Conservation (phyloP, 352 stramenopile genomes). For the Blastocystis sp. region DNA sequence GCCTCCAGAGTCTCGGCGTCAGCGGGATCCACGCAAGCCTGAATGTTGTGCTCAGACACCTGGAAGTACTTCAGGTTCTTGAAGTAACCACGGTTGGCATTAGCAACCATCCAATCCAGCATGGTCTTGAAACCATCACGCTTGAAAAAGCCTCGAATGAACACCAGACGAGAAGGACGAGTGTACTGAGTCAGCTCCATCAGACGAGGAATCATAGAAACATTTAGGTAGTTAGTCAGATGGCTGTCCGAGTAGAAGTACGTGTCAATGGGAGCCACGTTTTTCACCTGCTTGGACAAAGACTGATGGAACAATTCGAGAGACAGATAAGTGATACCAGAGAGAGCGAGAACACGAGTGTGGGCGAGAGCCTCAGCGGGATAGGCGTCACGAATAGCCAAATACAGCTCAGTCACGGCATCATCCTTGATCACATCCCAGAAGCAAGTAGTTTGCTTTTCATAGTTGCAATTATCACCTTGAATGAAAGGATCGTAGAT, state of each 20-base stretch:
- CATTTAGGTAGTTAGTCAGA: not conserved
- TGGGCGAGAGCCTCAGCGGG: not conserved
- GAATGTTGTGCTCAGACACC: not conserved
- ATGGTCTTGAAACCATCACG: not conserved
- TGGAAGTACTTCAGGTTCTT: conserved; percentile 29
- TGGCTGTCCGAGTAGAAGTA: not conserved
- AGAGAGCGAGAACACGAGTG: conserved; percentile 37
- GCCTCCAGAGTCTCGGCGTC: not conserved
- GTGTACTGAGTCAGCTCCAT: conserved; percentile 19
- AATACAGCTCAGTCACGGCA: not conserved
- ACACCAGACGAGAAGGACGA: conserved; percentile 21
- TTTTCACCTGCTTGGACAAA: not conserved
- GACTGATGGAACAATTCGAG: not conserved
- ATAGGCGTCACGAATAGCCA: conserved; percentile 49
- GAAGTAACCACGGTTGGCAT: too few species aligned
- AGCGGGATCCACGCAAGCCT: not conserved
- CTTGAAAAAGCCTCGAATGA: not conserved
- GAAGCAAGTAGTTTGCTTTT: not conserved
- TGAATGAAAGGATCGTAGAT: conserved; percentile 69
- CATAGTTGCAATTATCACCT: conserved; percentile 58
- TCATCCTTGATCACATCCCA: conserved; percentile 19
- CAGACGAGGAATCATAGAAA: not conserved
- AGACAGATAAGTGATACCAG: conserved; percentile 10
- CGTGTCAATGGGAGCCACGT: not conserved
- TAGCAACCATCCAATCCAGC: conserved; percentile 30